Evolutionary conservation across 495 filamentous ascomycete genomes (phyloP), one percentile per base, ranked within the genome.

Genomic region (Penicillium turbatum): DNA sequence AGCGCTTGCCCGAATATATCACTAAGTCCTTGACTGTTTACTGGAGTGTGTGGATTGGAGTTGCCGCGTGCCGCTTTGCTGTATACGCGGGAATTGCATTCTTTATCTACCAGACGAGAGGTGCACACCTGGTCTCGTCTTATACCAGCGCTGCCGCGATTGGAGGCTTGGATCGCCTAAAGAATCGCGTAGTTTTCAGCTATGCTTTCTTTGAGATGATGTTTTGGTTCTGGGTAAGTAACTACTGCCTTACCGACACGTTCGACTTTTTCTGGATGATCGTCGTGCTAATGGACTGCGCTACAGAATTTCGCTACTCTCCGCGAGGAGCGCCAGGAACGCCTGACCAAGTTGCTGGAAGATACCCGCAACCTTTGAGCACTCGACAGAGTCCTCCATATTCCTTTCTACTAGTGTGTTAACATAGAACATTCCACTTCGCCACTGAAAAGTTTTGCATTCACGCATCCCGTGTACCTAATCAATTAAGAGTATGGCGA

Each of bases 121-220:
- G 71, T 15, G 66, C 59, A 10, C 67, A 67, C 24, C 53, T 69
- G 48, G 67, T 71, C 10, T 70, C 71, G 36, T 53, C 48, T 31
- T 62, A 53, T 71, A 53, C 17, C 47, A 63, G 49, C 50, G 63
- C 51, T 57, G 66, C 56, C 42, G 59, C 51, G 8, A 44, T 40
- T 16, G 57, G 48, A 17, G 73, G 66, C 17, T 55, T 72, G 65
- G 86, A 82, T 53, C 81, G 83, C 31, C 62, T 93, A 63, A 87
- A 89, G 72, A 92, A 90, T 61, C 69, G 86, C 24, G 77, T 92
- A 6, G 83, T 93, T 10, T 95, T 96, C 62, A 85, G 88, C 0
- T 95, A 86, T 71, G 83, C 80, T 12, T 91, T 95, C 64, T 65
- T 93, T 70, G 90, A 96, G 75, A 85, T 90, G 70, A 74, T 90